Percentiles rank a stretch among this genome's conserved stretches.
Conservation (phyloP, 2,329 filamentous ascomycete genomes). For the Talaromyces amestolkiae region DNA sequence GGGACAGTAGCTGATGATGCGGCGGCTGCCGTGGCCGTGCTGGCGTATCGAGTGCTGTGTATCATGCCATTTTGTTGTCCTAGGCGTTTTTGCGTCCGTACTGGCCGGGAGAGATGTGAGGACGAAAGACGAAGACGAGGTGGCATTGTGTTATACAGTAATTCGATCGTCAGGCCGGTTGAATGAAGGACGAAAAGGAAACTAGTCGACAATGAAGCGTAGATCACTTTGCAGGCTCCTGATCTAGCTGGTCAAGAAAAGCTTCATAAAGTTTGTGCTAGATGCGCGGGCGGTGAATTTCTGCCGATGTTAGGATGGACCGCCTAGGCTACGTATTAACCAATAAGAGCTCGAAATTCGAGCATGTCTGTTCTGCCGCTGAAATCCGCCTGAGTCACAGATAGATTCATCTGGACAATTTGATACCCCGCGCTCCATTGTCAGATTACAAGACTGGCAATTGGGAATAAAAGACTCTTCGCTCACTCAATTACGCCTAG, state of each 20-base stretch:
- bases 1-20: constrained; percentile 44
- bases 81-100: constrained; percentile 38
- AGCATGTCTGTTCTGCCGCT: constrained; percentile 19
- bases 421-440: constrained; percentile 2
- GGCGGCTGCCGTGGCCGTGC: constrained; percentile 49
- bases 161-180: background rate
- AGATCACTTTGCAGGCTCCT: background rate
- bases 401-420: constrained; percentile 3
- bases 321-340: background rate
- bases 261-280: constrained; percentile 14
- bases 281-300: constrained; percentile 25
- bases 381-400: constrained; percentile 10
- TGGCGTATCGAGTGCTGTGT: constrained; percentile 29
- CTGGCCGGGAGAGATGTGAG: constrained; percentile 34
- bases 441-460: background rate
- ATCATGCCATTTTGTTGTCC: constrained; percentile 44
- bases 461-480: background rate
- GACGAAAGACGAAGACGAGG: constrained; percentile 50
- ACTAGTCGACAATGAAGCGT: background rate
- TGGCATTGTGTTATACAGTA: constrained; percentile 47
- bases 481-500: background rate
- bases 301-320: constrained; percentile 21
- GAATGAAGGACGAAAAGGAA: background rate
- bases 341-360: background rate
- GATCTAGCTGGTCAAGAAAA: constrained; percentile 11